Base-by-base conservation (phyloP, 2,329 filamentous ascomycete species). In the Alternaria burnsii region DNA sequence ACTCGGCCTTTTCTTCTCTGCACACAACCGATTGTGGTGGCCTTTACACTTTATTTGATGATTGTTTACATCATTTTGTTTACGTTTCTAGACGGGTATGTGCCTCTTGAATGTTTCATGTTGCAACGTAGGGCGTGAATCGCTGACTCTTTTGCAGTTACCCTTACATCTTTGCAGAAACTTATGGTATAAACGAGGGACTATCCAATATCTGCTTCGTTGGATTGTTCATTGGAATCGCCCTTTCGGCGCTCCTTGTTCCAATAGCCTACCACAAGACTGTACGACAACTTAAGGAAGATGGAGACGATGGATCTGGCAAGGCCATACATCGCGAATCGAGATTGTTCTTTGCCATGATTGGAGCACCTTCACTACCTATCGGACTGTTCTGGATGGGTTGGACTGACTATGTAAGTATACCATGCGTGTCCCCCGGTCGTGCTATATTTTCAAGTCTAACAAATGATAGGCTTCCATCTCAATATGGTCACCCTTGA, bases 311-410 rank as follows among this genome's bases (percentile, higher is more conserved):
- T 36, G 81, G 80, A 7, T 61, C 58, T 5, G 76, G 80, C 2
- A 64, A 69, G 5, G 67, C 72, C 6, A 75, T 86, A 7, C 76
- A 81, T 3, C 85, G 85, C 0, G 86, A 88, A 58, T 83, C 85
- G 40, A 79, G 85, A 6, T 75, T 88, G 8, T 46, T 86, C 78
- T 85, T 81, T 50, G 79, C 80, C 3, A 87, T 88, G 73, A 75
- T 85, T 4, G 81, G 81, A 10, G 81, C 83, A 0, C 81, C 83
- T 0, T 72, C 80, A 0, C 79, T 88, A 1, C 84, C 86, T 0
- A 75, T 86, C 30, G 79, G 77, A 1, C 76, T 88, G 3, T 86
- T 88, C 71, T 88, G 85, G 85, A 84, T 88, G 74, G 86, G 81
- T 0, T 88, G 85, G 86, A 86, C 83, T 0, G 77, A 79, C 36